Percentiles rank a stretch among this genome's conserved stretches.
phyloP scores from a whole-genome alignment of 2,329 filamentous ascomycete genomes.

The Colletotrichum spaethianum region DNA sequence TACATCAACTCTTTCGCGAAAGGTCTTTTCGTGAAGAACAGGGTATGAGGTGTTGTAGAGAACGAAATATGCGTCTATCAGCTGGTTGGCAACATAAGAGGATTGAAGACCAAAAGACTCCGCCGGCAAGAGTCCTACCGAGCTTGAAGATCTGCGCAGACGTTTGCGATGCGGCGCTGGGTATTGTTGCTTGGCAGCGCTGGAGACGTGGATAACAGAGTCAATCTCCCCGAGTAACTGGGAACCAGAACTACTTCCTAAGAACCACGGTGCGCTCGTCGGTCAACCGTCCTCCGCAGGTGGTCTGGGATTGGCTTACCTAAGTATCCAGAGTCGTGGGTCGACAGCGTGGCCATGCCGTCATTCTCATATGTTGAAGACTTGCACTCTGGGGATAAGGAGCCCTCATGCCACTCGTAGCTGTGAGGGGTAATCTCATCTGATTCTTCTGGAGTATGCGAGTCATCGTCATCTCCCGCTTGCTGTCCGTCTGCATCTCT shows the following conservation, averaged over 20 bases:
- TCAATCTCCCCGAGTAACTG: slow-evolving; percentile 46
- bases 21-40: slow-evolving; percentile 61
- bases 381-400: slow-evolving; percentile 27
- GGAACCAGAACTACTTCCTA: slow-evolving; percentile 48
- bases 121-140: background rate
- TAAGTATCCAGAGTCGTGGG: slow-evolving; percentile 45
- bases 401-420: slow-evolving; percentile 45
- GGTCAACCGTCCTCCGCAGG: background rate
- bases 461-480: slow-evolving; percentile 10
- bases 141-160: slow-evolving; percentile 15
- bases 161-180: slow-evolving; percentile 13
- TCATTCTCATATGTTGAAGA: slow-evolving; percentile 41
- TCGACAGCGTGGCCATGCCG: slow-evolving; percentile 46
- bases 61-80: slow-evolving; percentile 60
- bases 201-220: slow-evolving; percentile 22
- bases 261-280: background rate
- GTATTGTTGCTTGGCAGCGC: background rate
- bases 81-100: slow-evolving; percentile 38
- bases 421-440: slow-evolving; percentile 30
- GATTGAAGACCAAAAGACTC: slow-evolving; percentile 32
- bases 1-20: slow-evolving; percentile 52
- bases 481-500: background rate
- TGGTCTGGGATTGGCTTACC: slow-evolving; percentile 31
- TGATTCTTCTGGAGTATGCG: background rate
- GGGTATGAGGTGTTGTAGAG: slow-evolving; percentile 62